phyloP scores from a whole-genome alignment of 1,284 basidiomycete species.

The Marasmius tenuissimus region DNA sequence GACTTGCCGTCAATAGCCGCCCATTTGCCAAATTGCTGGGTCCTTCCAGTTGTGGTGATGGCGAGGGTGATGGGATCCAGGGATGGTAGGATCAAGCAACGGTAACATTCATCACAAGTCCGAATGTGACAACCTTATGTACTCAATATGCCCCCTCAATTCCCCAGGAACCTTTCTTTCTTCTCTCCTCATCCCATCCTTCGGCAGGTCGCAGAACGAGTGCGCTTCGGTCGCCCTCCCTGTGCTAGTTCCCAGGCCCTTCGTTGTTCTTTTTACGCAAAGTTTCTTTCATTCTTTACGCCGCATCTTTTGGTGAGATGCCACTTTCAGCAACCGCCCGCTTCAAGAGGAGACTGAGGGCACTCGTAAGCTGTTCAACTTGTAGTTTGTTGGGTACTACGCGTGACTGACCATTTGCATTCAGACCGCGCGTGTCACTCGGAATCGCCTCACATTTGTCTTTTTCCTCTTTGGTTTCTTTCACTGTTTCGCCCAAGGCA shows the following conservation, averaged over 20 bases:
- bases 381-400: background rate
- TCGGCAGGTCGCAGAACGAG: conserved; percentile 1
- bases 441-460: conserved; percentile 35
- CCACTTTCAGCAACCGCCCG: background rate
- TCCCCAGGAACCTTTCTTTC: background rate
- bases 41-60: no score
- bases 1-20: no score
- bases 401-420: background rate
- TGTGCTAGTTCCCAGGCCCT: background rate
- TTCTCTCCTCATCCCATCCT: background rate
- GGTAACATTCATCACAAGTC: background rate
- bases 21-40: no score
- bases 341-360: background rate
- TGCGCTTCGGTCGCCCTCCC: background rate
- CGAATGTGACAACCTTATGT: background rate
- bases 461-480: conserved; percentile 50
- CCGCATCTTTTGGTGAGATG: background rate
- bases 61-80: no score
- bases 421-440: conserved; percentile 12
- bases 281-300: background rate
- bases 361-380: background rate
- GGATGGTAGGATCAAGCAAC: background rate
- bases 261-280: background rate
- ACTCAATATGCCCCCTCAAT: background rate
- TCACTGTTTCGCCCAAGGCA: conserved; percentile 42